Evolutionary conservation across 2,329 filamentous ascomycete genomes (phyloP), one percentile per base, ranked within the genome.

Genomic region (Sclerotinia trifoliorum): DNA sequence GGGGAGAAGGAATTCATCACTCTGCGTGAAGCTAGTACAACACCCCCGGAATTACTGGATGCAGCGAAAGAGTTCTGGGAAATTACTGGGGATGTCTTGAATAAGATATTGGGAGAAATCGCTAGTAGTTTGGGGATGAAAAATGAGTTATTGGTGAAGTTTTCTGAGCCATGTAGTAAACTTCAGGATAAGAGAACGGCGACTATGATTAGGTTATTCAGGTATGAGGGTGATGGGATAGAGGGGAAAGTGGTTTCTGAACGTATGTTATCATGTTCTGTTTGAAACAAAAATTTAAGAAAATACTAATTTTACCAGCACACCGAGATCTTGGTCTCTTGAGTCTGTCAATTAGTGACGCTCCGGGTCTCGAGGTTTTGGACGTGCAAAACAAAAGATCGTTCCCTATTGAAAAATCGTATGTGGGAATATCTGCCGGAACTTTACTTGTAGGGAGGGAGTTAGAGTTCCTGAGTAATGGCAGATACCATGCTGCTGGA

Each of bases 1-100:
- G 74, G 74, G 17, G 74, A 76, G 55, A 76, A 76, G 17, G 71
- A 76, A 62, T 74, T 74, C 26, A 73, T 76, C 24, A 74, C 74
- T 1, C 58, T 76, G 17, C 67, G 74, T 19, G 72, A 64, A 21
- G 49, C 74, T 2, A 67, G 68, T 7, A 66, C 58, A 6, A 74
- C 70, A 0, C 74, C 72, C 0, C 35, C 61, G 7, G 70, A 71
- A 21, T 57, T 76, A 2, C 70, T 65, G 26, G 69, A 73, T 46
- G 69, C 68, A 0, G 72, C 72, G 13, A 42, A 39, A 24, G 65
- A 56, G 8, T 75, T 71, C 55, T 75, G 73, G 72, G 55, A 32
- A 3, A 65, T 70, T 24, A 72, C 72, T 26, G 71, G 74, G 6
- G 46, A 26, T 11, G 52, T 73, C 8, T 58, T 75, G 44, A 72